These are phyloP conservation scores for Sclerotinia glacialis DNA, from an alignment of 2,329 filamentous ascomycete genomes.

Conservation along the genomic window DNA sequence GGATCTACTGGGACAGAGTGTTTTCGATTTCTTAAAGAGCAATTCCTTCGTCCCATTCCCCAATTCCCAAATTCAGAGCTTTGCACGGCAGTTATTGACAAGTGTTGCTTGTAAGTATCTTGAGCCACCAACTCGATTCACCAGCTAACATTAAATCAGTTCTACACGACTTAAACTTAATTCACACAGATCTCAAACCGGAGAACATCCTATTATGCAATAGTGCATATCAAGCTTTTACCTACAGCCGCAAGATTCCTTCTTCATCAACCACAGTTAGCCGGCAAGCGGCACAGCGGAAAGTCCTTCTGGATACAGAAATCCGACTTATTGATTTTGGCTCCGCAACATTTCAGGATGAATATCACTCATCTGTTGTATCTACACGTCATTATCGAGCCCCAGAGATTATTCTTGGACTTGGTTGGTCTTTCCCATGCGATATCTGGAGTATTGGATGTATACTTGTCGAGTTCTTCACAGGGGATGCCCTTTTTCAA, in stretches of 20 bases:
- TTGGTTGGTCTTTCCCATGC: slow-evolving; percentile 70
- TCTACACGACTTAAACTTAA: slow-evolving; percentile 92
- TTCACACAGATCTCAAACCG: slow-evolving; percentile 79
- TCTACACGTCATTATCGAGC: slow-evolving; percentile 68
- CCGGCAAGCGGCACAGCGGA: slow-evolving; percentile 61
- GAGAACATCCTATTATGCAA: slow-evolving; percentile 68
- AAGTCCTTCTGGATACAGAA: slow-evolving; percentile 65
- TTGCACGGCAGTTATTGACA: slow-evolving; percentile 93
- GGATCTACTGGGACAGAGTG: slow-evolving; percentile 83
- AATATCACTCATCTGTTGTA: slow-evolving; percentile 70
- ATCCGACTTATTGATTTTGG: slow-evolving; percentile 70
- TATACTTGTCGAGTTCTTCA: slow-evolving; percentile 70
- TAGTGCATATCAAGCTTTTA: slow-evolving; percentile 65
- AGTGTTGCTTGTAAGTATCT: slow-evolving; percentile 87
- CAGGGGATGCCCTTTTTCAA: slow-evolving; percentile 68
- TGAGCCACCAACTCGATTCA: slow-evolving; percentile 1
- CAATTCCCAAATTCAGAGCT: slow-evolving; percentile 96
- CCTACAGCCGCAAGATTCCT: slow-evolving; percentile 67
- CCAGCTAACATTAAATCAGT: slow-evolving; percentile 52
- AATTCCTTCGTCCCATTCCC: slow-evolving; percentile 96
- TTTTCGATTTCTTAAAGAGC: slow-evolving; percentile 96
- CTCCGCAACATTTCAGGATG: slow-evolving; percentile 69
- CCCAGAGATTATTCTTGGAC: slow-evolving; percentile 66
- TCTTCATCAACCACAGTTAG: slow-evolving; percentile 60
- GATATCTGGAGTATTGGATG: slow-evolving; percentile 75